Base-by-base conservation (phyloP, 352 stramenopile species). In the Elongisporangium anandrum region DNA sequence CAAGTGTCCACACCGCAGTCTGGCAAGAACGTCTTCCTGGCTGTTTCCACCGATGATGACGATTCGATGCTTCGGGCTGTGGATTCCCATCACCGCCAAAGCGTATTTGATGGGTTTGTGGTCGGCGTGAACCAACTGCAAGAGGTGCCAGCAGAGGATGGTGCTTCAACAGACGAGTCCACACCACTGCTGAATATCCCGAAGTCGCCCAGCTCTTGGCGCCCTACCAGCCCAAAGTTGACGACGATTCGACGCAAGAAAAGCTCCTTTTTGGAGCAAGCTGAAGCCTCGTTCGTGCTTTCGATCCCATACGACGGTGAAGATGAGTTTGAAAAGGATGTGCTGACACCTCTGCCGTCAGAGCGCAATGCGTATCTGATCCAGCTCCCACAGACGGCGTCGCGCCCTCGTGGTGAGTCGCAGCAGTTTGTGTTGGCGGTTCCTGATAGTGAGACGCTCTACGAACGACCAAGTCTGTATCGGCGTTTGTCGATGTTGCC, bases 31-130 rank as follows among this genome's bases (percentile, higher is more conserved):
- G 79, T 93, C 2, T 90, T 93, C 21, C 52, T 93, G 22, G 84
- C 81, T 45, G 84, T 93, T 34, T 93, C 84, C 15, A 73, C 81
- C 26, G 77, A 77, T 13, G 81, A 90, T 48, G 79, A 89, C 57
- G 84, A 93, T n/a, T 90, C 81, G 4, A 82, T 77, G 60, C 64
- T 93, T n/a, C 84, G 84, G 34, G 79, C 79, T 0, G 63, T 89
- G 56, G 73, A 87, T 48, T 73, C 77, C 3, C 74, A 87, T 53
- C 70, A 72, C 47, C 64, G 68, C 22, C 70, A 75, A 26, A 74
- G 66, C 9, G 76, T 92, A 13, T 92, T 94, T 67, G 79, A 92
- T 67, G 85, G 85, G 8, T 94, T 90, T 55, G 73, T 92, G n/a
- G 83, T 94, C 0, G 85, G 82, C 39, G 81, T 94, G 48, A 88